phyloP scores from a whole-genome alignment of 306 rosid species.

The Vicia sativa region DNA sequence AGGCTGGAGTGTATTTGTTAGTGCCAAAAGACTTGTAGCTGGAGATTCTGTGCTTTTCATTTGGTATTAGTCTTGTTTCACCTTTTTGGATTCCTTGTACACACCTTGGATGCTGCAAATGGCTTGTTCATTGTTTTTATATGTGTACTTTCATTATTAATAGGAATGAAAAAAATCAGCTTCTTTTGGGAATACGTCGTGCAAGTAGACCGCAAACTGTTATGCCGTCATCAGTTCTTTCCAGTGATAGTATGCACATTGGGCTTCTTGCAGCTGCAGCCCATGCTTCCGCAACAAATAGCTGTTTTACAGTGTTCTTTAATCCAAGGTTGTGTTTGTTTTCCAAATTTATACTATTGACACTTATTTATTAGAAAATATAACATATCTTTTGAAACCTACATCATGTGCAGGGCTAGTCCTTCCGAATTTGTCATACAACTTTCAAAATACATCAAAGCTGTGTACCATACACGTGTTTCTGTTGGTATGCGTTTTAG shows the following conservation, averaged over 20 bases:
- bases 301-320: constrained; percentile 85
- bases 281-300: constrained; percentile 87
- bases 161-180: constrained; percentile 93
- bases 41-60: constrained; percentile 95
- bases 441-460: constrained; percentile 80
- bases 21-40: constrained; percentile 89
- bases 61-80: constrained; percentile 51
- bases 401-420: constrained; percentile 72
- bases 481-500: constrained; percentile 95
- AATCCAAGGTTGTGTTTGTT: constrained; percentile 72
- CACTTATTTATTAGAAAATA: constrained; percentile 9
- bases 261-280: constrained; percentile 97
- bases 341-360: constrained; percentile 13
- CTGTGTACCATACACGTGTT: constrained; percentile 83
- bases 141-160: constrained; percentile 1
- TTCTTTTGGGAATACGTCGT: constrained; percentile 83
- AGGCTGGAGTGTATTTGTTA: constrained; percentile 93
- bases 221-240: constrained; percentile 84
- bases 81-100: constrained; percentile 22
- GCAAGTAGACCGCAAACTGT: constrained; percentile 79
- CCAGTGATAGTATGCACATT: constrained; percentile 92
- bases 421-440: constrained; percentile 87
- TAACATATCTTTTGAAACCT: constrained; percentile 36
- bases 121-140: constrained; percentile 22
- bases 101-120: constrained; percentile 20